Percentiles rank a stretch among this genome's conserved stretches.
These are phyloP conservation scores for Rosa lucieae DNA, from an alignment of 306 rosid species.

Conservation along the genomic window DNA sequence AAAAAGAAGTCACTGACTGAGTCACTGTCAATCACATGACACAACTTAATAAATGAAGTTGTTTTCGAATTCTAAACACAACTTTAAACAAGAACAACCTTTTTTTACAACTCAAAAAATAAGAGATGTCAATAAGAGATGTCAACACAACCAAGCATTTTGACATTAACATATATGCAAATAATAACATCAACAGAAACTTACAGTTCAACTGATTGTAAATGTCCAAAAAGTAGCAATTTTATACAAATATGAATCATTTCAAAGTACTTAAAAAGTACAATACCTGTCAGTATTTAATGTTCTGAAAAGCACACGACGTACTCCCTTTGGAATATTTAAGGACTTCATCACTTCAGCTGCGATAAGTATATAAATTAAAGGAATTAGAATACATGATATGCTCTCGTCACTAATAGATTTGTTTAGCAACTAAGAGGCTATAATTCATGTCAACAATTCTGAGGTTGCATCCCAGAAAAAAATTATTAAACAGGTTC, in stretches of 20 bases:
- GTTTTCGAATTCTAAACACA: no score
- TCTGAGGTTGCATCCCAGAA: neutral
- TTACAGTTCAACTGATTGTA: neutral
- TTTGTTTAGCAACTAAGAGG: neutral
- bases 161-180: no score
- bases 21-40: no score
- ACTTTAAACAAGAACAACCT: no score
- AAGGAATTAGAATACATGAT: no score
- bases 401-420: neutral
- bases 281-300: slow-evolving; percentile 31
- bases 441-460: neutral
- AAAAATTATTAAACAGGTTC: neutral
- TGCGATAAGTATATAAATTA: slow-evolving; percentile 20
- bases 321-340: slow-evolving; percentile 66
- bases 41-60: no score
- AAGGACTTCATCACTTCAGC: slow-evolving; percentile 88
- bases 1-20: no score
- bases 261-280: neutral
- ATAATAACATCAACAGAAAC: neutral
- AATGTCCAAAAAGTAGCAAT: neutral
- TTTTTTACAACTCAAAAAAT: no score
- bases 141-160: no score
- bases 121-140: no score
- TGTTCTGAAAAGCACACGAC: neutral
- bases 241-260: neutral